These are phyloP conservation scores for Clonostachys solani DNA, from an alignment of 2,329 filamentous ascomycete species.

Conservation along the genomic window DNA sequence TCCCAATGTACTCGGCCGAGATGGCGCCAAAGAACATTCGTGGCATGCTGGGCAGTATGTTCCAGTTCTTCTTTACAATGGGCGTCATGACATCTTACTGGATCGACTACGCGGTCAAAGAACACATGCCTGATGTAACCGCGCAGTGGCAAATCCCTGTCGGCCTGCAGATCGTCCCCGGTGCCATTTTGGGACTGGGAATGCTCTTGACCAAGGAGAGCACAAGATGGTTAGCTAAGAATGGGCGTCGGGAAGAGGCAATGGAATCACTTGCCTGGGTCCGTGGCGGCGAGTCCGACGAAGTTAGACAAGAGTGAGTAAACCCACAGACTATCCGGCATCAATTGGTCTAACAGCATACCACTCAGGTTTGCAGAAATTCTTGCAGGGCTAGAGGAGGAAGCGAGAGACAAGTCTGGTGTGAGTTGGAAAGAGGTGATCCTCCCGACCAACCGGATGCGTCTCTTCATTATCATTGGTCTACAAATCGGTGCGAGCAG, in stretches of 20 bases:
- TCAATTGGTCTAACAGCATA: neutral
- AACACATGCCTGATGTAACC: slow-evolving; percentile 27
- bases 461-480: slow-evolving; percentile 42
- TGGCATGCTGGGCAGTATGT: slow-evolving; percentile 34
- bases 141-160: slow-evolving; percentile 48
- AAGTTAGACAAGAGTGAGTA: slow-evolving; percentile 25
- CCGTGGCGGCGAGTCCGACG: slow-evolving; percentile 33
- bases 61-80: slow-evolving; percentile 38
- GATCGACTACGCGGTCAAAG: slow-evolving; percentile 39
- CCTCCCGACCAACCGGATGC: slow-evolving; percentile 39
- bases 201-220: slow-evolving; percentile 45
- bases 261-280: slow-evolving; percentile 43
- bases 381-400: slow-evolving; percentile 38
- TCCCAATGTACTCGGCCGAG: slow-evolving; percentile 39
- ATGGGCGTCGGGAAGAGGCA: slow-evolving; percentile 37
- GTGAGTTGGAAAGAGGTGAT: slow-evolving; percentile 38
- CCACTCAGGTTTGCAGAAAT: slow-evolving; percentile 29
- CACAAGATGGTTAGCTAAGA: slow-evolving; percentile 39
- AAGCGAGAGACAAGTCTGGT: slow-evolving; percentile 27
- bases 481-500: slow-evolving; percentile 34
- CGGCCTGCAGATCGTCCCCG: slow-evolving; percentile 41
- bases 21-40: slow-evolving; percentile 41
- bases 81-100: slow-evolving; percentile 37
- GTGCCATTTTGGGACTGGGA: slow-evolving; percentile 37
- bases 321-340: neutral